phyloP scores from a whole-genome alignment of 2,329 filamentous ascomycete species.

The Botryotinia convoluta region DNA sequence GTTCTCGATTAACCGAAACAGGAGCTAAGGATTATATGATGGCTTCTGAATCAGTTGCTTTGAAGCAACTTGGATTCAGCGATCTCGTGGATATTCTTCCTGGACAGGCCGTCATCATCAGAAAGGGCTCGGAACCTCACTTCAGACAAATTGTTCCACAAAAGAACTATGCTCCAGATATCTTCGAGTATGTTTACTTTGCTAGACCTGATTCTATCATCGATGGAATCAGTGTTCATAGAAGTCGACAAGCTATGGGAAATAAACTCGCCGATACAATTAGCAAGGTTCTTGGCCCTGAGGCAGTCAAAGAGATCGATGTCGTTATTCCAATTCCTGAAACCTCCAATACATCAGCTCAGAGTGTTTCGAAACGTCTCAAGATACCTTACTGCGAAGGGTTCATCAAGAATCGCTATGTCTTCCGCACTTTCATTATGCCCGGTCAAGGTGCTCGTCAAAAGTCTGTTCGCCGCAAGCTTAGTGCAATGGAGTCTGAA shows the following conservation, averaged over 20 bases:
- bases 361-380: slow-evolving; percentile 70
- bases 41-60: slow-evolving; percentile 82
- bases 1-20: slow-evolving; percentile 63
- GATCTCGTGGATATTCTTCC: slow-evolving; percentile 76
- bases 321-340: slow-evolving; percentile 81
- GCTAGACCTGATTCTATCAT: slow-evolving; percentile 78
- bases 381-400: slow-evolving; percentile 76
- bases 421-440: slow-evolving; percentile 86
- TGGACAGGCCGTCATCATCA: slow-evolving; percentile 80
- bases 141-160: slow-evolving; percentile 72
- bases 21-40: slow-evolving; percentile 81
- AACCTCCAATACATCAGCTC: slow-evolving; percentile 78
- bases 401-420: slow-evolving; percentile 87
- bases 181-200: slow-evolving; percentile 88
- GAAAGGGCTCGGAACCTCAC: slow-evolving; percentile 70
- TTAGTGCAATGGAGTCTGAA: slow-evolving; percentile 82
- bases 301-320: slow-evolving; percentile 74
- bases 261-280: slow-evolving; percentile 74
- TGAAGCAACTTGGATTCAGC: slow-evolving; percentile 76
- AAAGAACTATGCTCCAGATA: slow-evolving; percentile 75
- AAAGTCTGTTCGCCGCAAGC: slow-evolving; percentile 84
- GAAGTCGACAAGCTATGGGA: slow-evolving; percentile 84
- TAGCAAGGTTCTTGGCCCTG: slow-evolving; percentile 61
- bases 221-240: slow-evolving; percentile 84
- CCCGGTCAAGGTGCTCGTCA: slow-evolving; percentile 76